Evolutionary conservation across 1,284 basidiomycete species (phyloP).

Genomic region (Pisolithus thermaeus): DNA sequence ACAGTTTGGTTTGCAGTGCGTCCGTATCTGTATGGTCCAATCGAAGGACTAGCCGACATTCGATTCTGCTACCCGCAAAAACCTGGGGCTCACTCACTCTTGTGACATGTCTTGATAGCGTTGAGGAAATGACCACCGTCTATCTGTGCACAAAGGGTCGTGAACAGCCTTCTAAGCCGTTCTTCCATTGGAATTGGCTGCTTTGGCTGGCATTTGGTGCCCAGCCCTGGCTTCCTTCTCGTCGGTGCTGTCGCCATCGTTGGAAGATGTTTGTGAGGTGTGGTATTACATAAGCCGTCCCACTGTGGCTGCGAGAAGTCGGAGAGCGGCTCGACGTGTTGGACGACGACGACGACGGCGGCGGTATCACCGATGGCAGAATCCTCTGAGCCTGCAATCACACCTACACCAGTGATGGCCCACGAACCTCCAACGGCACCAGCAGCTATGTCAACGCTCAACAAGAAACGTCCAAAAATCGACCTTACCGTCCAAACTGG

Average conservation of each 20-base stretch:
- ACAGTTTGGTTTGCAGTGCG: conserved; percentile 75
- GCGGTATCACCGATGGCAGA: conserved; percentile 35
- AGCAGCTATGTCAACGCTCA: conserved; percentile 24
- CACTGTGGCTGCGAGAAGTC: background rate
- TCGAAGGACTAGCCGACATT: conserved; percentile 51
- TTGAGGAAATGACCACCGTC: conserved; percentile 77
- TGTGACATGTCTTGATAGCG: conserved; percentile 84
- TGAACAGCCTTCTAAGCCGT: conserved; percentile 66
- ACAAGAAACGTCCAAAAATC: conserved; percentile 63
- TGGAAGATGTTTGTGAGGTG: background rate
- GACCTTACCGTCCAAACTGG: conserved; percentile 49
- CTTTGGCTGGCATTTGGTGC: conserved; percentile 29
- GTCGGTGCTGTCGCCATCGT: background rate
- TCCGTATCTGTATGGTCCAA: conserved; percentile 64
- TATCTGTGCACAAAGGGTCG: conserved; percentile 75
- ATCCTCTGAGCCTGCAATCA: conserved; percentile 28
- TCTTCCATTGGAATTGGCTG: conserved; percentile 52
- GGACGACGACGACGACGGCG: conserved; percentile 27
- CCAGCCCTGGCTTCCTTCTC: conserved; percentile 3
- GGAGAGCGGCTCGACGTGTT: background rate
- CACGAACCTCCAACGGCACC: conserved; percentile 31
- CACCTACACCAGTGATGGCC: conserved; percentile 29
- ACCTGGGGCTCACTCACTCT: conserved; percentile 51
- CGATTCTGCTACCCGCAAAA: conserved; percentile 16
- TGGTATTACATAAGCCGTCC: conserved; percentile 16